Evolutionary conservation across 331 rosid genomes (phyloP), one percentile per base, ranked within the genome.

Genomic region (Acacia pycnantha): DNA sequence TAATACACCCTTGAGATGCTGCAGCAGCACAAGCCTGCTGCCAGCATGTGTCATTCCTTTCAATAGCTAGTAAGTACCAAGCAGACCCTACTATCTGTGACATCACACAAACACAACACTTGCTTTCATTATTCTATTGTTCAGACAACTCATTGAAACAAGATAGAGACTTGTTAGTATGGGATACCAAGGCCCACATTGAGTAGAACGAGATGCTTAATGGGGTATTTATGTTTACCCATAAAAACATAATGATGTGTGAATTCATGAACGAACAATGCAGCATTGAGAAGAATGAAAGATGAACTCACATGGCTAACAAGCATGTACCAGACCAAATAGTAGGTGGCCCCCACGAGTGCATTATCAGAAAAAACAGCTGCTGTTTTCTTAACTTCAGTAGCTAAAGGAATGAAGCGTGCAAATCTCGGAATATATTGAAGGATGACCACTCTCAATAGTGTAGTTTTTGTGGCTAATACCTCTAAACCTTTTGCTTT

Each of bases 321-420:
- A 81, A 95, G 96, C 90, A 95, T 83, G 71, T 88, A 93, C 90
- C 95, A 87, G 27, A 93, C 90, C 90, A 95, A 83, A 87, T 95
- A 93, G 91, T 93, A 92, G 15, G 88, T 88, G 73, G 97, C 98
- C 43, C 97, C 97, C 1, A 90, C 86, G 82, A 92, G 87, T 56
- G 99, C 99, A 85, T 91, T 90, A 80, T 92, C 94, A 56, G 99
- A 89, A 46, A 95, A 92, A 66, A 91, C 92, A 74, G 97, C 98
- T 2, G 97, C 94, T 22, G 92, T 89, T 87, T 92, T 95, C 76
- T 95, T 95, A 56, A 95, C 92, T 48, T 93, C 97, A 3, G 94
- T 83, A 77, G 90, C 94, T 77, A 95, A 90, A 47, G 98, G 97
- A 59, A 92, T 16, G 51, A 95, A 88, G 43, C 98, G 92, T 54